Conservation (phyloP, 2,329 filamentous ascomycete genomes). For the Dactylellina drechsleri region DNA sequence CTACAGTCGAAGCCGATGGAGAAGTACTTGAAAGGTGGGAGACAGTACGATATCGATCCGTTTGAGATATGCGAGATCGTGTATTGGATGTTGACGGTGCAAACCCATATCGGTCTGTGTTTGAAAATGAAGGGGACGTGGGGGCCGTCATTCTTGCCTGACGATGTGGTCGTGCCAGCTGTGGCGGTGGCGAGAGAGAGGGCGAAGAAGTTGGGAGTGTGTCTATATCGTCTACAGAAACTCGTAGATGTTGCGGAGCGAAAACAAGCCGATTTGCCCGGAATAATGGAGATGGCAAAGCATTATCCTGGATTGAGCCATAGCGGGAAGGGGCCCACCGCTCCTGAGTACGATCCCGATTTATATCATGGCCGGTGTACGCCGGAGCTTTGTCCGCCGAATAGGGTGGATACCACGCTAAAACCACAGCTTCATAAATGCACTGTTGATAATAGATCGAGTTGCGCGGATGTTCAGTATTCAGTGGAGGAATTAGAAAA, state of each 20-base stretch:
- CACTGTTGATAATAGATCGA: not conserved
- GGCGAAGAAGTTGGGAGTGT: not conserved
- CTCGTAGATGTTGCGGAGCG: not conserved
- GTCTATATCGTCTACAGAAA: not conserved
- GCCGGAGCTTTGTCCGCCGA: conserved; percentile 3
- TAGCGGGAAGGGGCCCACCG: not conserved
- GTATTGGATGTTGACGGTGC: not conserved
- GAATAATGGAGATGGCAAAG: not conserved
- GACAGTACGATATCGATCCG: not conserved
- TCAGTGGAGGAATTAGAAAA: conserved; percentile 6
- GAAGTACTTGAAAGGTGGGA: not conserved
- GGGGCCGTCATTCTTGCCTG: not conserved
- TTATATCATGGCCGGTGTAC: conserved; percentile 22
- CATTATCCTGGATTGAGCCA: not conserved
- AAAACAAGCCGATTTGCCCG: not conserved
- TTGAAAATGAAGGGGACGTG: not conserved
- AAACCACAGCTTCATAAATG: conserved; percentile 23
- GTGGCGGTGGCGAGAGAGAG: not conserved
- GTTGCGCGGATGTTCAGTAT: conserved; percentile 1
- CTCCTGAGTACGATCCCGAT: conserved; percentile 4
- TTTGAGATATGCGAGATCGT: not conserved
- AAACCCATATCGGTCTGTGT: not conserved
- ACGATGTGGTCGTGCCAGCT: not conserved
- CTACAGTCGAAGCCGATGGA: not conserved
- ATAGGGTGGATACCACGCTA: conserved; percentile 14